Evolutionary conservation across 2,329 filamentous ascomycete species (phyloP).

Genomic region (Emydomyces testavorans): DNA sequence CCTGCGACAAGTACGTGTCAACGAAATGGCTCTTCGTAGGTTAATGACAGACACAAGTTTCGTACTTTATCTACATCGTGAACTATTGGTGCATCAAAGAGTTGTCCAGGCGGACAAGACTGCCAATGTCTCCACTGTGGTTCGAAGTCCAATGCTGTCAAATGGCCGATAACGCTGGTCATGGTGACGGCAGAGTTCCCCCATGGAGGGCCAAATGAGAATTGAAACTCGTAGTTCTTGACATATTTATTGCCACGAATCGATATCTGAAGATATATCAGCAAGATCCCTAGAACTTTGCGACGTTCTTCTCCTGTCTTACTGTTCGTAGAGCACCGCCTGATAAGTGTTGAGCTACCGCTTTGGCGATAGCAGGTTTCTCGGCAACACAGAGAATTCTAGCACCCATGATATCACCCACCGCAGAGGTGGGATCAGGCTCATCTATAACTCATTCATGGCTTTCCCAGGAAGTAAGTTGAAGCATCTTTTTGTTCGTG

Average conservation of each 20-base stretch:
- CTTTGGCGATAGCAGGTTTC: slow-evolving; percentile 91
- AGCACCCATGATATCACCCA: slow-evolving; percentile 27
- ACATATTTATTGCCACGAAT: slow-evolving; percentile 62
- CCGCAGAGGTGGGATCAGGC: slow-evolving; percentile 12
- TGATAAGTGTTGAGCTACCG: slow-evolving; percentile 78
- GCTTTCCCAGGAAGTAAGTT: too few relatives aligned
- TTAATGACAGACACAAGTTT: not conserved
- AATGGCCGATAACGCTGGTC: slow-evolving; percentile 84
- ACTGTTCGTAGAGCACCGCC: slow-evolving; percentile 63
- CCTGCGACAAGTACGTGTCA: slow-evolving; percentile 36
- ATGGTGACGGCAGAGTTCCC: slow-evolving; percentile 77
- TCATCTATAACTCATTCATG: too few relatives aligned
- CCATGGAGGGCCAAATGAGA: slow-evolving; percentile 72
- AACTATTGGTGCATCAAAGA: slow-evolving; percentile 72
- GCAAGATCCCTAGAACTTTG: not conserved
- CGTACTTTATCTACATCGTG: slow-evolving; percentile 55
- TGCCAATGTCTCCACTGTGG: slow-evolving; percentile 65
- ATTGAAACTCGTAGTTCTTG: slow-evolving; percentile 90
- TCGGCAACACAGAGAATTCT: slow-evolving; percentile 67
- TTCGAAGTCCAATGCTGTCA: slow-evolving; percentile 69
- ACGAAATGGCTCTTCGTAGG: not conserved
- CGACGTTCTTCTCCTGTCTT: slow-evolving; percentile 27
- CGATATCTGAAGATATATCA: slow-evolving; percentile 42
- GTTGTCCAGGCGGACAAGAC: slow-evolving; percentile 60
- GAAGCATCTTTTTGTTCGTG: too few relatives aligned